A percentile compares a stretch with the other conserved stretches of the same genome.
Conservation (phyloP, 2,329 filamentous ascomycete species). For the Orbilia ellipsospora region DNA sequence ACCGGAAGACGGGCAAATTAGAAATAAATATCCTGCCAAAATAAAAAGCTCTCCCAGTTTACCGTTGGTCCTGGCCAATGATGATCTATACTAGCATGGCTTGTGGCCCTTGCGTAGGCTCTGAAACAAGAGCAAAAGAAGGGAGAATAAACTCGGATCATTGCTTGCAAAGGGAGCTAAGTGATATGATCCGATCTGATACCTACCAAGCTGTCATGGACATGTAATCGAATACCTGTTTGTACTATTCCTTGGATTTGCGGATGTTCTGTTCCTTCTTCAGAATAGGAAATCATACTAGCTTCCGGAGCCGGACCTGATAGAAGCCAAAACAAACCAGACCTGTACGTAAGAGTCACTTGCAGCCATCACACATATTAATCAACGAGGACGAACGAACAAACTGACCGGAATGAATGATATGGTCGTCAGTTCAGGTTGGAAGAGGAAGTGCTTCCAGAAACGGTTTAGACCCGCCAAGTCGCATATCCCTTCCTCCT, state of each 20-base stretch:
- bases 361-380: conserved; percentile 43
- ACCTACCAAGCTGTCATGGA: background rate
- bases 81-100: too few relatives aligned
- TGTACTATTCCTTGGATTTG: too few relatives aligned
- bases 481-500: conserved; percentile 52
- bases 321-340: too few relatives aligned
- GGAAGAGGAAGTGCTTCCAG: conserved; percentile 20
- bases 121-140: conserved; percentile 8
- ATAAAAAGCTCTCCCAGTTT: too few relatives aligned
- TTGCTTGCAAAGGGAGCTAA: background rate
- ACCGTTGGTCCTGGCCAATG: too few relatives aligned
- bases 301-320: conserved; percentile 8
- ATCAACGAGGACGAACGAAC: background rate
- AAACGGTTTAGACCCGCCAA: conserved; percentile 41
- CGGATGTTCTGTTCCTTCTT: background rate
- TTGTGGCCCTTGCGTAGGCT: conserved; percentile 12
- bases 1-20: conserved; percentile 2
- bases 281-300: background rate
- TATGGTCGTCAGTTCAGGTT: conserved; percentile 20
- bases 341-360: conserved; percentile 49
- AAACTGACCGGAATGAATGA: conserved; percentile 15
- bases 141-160: conserved; percentile 3
- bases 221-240: too few relatives aligned
- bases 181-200: conserved; percentile 8
- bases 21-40: too few relatives aligned